These are phyloP conservation scores for Malassezia dermatis DNA, from an alignment of 1,284 basidiomycete genomes.

Conservation along the genomic window DNA sequence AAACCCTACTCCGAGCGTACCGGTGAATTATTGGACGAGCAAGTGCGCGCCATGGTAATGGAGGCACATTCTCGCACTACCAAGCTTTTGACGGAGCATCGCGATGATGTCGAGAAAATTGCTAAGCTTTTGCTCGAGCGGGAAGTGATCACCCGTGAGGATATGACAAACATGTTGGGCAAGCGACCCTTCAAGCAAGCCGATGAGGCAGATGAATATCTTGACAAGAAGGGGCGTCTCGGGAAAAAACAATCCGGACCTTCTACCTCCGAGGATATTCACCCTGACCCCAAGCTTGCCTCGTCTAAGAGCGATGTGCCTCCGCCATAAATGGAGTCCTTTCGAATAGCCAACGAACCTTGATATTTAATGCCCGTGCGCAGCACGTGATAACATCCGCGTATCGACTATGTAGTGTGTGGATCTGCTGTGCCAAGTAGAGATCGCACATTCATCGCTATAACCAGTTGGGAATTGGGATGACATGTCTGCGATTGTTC, in stretches of 20 bases:
- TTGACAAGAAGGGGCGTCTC: conserved; percentile 41
- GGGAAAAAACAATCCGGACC: conserved; percentile 37
- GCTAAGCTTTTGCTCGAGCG: conserved; percentile 79
- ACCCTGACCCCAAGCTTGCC: conserved; percentile 27
- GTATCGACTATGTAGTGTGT: background rate
- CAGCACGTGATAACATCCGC: background rate
- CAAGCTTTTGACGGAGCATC: conserved; percentile 68
- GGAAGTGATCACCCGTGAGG: conserved; percentile 86
- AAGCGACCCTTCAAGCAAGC: conserved; percentile 68
- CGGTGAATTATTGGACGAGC: conserved; percentile 77
- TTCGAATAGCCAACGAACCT: background rate
- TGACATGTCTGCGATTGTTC: background rate
- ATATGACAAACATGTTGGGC: conserved; percentile 76
- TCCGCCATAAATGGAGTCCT: background rate
- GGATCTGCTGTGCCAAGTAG: background rate
- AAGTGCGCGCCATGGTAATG: conserved; percentile 87
- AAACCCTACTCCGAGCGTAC: conserved; percentile 98
- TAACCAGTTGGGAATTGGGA: background rate
- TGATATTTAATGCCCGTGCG: background rate
- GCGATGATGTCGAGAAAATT: conserved; percentile 84
- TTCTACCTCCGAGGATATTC: conserved; percentile 34
- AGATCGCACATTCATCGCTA: background rate
- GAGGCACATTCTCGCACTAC: conserved; percentile 76
- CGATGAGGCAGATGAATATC: conserved; percentile 52
- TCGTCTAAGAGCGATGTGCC: conserved; percentile 2